These are phyloP conservation scores for Diospyros lotus DNA, from an alignment of 148 eudicot genomes.

Conservation along the genomic window DNA sequence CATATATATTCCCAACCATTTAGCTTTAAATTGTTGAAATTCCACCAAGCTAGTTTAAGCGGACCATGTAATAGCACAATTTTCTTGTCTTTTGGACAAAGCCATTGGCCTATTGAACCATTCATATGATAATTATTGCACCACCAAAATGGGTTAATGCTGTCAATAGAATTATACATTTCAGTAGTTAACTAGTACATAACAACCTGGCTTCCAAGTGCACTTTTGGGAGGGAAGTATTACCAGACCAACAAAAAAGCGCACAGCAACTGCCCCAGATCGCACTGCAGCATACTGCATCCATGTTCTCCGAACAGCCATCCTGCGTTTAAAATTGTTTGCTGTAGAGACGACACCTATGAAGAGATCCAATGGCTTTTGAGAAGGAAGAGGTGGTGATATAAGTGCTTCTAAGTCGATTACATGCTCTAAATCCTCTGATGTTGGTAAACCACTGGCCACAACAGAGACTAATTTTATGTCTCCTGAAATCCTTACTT, in stretches of 20 bases:
- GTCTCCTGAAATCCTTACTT: conserved; percentile 86
- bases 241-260: conserved; percentile 97
- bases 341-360: conserved; percentile 94
- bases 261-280: conserved; percentile 79
- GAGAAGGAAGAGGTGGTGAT: conserved; percentile 48
- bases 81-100: too few species aligned
- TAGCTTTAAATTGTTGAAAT: too few species aligned
- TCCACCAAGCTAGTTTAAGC: too few species aligned
- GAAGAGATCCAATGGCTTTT: conserved; percentile 56
- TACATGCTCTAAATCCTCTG: conserved; percentile 85
- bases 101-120: too few species aligned
- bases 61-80: too few species aligned
- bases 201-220: too few species aligned
- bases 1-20: too few species aligned
- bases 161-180: too few species aligned
- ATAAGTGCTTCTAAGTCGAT: conserved; percentile 78
- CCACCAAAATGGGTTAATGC: too few species aligned
- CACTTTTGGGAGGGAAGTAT: background rate
- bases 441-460: conserved; percentile 89
- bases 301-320: conserved; percentile 99
- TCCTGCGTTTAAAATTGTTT: conserved; percentile 89
- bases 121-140: too few species aligned
- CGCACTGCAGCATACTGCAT: conserved; percentile 91
- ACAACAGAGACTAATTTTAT: conserved; percentile 65
- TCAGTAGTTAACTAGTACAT: too few species aligned